Base-by-base conservation (phyloP, 176 grass and related monocot genomes). In the Avena atlantica region DNA sequence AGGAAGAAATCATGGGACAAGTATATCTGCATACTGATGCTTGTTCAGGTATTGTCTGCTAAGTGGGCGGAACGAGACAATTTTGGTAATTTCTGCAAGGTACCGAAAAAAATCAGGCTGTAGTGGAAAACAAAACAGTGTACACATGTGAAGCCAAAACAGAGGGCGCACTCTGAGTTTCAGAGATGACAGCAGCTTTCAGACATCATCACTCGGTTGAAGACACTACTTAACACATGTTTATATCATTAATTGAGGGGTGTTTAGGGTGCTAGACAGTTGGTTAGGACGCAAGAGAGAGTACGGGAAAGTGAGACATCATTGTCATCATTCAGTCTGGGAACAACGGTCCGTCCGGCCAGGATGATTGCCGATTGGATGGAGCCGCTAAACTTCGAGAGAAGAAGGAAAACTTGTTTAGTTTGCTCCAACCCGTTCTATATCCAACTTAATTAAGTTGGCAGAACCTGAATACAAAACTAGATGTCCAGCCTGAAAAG, bases 1-100 rank as follows among this genome's bases (percentile, higher is more conserved):
- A 51, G 40, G 40, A 42, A 7, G 40, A 42, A 42, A 42, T 42
- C 49, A 51, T 51, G 11, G 11, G 49, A 51, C 10, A 51, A 51
- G 12, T 13, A 51, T 51, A 51, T 51, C 11, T 51, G 49, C 12
- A 14, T 14, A 51, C 12, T 4, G 65, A 72, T 79, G 42, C 52
- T 47, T 60, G 19, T 44, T 63, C 42, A 31, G 56, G 29, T 25
- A 49, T 9, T 90, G 85, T 84, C 74, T 83, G 74, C 45, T 64
- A 64, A 3, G 84, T 11, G 86, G 74, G 74, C 78, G 37, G 31
- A 37, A 12, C 47, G 56, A 80, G 6, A 7, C 19, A n/a, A 9
- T n/a, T 59, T 48, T 59, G 8, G 2, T n/a, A 59, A n/a, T n/a
- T 48, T 11, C 8, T 48, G 47, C 7, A 48, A 10, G 47, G 9